Base-by-base conservation (phyloP, 768 basidiomycete genomes). In the Auricularia heimuer region DNA sequence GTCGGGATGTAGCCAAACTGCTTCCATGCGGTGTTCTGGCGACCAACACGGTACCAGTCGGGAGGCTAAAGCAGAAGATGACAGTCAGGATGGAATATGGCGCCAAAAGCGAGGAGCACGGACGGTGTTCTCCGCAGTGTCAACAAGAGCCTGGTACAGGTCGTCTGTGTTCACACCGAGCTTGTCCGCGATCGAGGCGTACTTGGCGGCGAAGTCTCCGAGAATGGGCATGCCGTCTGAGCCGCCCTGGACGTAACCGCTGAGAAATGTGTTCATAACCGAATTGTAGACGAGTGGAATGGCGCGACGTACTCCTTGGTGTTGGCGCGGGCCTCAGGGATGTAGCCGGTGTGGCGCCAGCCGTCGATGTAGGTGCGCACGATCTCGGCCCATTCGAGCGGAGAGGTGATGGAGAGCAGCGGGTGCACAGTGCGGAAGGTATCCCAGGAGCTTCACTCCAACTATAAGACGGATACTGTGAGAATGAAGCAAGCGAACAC, bases 361-460 rank as follows among this genome's bases (percentile, higher is more conserved):
- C 81, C 82, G 68, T 83, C 82, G 16, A 83, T 70, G 67, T 82
- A 82, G 0, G 80, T 75, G 51, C 75, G 81, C 12, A 82, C 75
- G 29, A 82, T 81, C 64, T 79, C 77, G 1, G 77, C 70, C 81
- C 81, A 82, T 70, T 80, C 80, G 24, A 64, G 64, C 14, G 82
- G 82, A 1, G 78, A 76, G 7, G 75, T 74, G 37, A 82, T 67
- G 3, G 82, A 82, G 16, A 81, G 75, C 6, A 81, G 72, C 11
- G 82, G 81, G 63, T 83, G 82, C 0, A 82, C 80, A 3, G 81
- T 82, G 56, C 82, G 77, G 77, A 82, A 82, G 0, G 79, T 80
- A 67, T 83, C 81, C 82, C 82, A 83, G 4, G 81, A 82, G 70
- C 82, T 82, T 62, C 12, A 45, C 39, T 11, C 11, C 62, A 33